A percentile compares a stretch with the other conserved stretches of the same genome.
Conservation (phyloP, 164 flowering plant species). For the Piper betle region DNA sequence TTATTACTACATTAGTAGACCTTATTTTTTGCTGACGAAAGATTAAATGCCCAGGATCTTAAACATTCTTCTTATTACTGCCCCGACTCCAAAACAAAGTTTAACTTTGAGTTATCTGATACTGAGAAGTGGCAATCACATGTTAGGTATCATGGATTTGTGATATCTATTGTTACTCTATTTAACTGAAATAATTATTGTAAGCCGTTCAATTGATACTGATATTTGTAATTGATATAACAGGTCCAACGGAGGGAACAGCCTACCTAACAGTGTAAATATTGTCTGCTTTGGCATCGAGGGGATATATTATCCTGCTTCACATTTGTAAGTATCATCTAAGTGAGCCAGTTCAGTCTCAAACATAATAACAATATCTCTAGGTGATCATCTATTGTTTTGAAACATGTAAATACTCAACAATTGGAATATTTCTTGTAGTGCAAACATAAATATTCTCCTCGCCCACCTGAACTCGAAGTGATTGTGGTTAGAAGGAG, state of each 20-base stretch:
- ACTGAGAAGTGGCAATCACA: conserved; percentile 23
- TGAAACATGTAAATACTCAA: too few relatives aligned
- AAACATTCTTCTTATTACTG: conserved; percentile 68
- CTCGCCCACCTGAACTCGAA: too few relatives aligned
- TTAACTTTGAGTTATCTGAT: conserved; percentile 65
- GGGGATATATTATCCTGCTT: conserved; percentile 63
- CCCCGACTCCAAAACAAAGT: conserved; percentile 83
- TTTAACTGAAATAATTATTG: neutral
- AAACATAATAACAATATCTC: neutral
- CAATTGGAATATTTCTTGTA: too few relatives aligned
- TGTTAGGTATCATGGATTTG: conserved; percentile 20
- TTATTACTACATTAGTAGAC: neutral
- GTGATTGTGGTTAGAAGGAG: too few relatives aligned
- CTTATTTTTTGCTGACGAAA: conserved; percentile 2
- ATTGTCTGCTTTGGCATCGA: conserved; percentile 83
- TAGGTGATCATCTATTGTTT: too few relatives aligned
- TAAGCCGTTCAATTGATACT: neutral
- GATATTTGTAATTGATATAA: neutral
- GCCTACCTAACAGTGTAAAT: conserved; percentile 19
- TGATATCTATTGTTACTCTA: neutral
- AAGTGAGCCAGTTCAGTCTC: neutral
- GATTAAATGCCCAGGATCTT: conserved; percentile 36
- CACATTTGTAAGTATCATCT: conserved; percentile 56
- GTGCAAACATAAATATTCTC: too few relatives aligned
- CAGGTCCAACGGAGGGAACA: conserved; percentile 29